These are phyloP conservation scores for Podospora anserina DNA, from an alignment of 495 filamentous ascomycete genomes.

Conservation along the genomic window DNA sequence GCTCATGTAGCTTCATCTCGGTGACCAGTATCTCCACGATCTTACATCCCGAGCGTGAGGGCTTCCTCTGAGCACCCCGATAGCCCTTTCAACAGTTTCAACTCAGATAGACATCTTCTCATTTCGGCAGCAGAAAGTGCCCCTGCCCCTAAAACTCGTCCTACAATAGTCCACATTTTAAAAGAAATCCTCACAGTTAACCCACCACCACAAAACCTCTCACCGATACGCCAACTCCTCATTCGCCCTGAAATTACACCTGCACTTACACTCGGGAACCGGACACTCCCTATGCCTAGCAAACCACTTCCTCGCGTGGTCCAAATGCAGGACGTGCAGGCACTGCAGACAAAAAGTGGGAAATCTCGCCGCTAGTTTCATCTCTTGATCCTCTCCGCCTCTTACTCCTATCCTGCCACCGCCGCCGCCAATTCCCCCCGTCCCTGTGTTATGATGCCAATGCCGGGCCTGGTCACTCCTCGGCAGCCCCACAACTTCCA, in stretches of 20 bases:
- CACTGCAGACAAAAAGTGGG: conserved; percentile 84
- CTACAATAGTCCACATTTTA: too few relatives aligned
- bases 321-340: conserved; percentile 84
- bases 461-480: conserved; percentile 47
- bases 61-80: too few relatives aligned
- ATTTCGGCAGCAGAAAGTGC: too few relatives aligned
- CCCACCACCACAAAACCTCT: not conserved
- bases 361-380: conserved; percentile 47
- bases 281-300: conserved; percentile 74
- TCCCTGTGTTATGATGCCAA: conserved; percentile 27
- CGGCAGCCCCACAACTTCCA: conserved; percentile 77
- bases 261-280: conserved; percentile 82
- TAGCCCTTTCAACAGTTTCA: too few relatives aligned
- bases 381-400: conserved; percentile 43
- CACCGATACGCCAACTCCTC: conserved; percentile 48
- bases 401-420: not conserved
- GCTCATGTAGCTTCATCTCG: too few relatives aligned
- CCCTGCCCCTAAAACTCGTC: too few relatives aligned
- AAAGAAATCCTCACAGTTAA: too few relatives aligned
- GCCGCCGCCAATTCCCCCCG: not conserved
- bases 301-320: conserved; percentile 90
- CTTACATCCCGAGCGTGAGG: too few relatives aligned
- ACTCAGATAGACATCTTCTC: too few relatives aligned
- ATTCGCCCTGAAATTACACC: conserved; percentile 59
- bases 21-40: too few relatives aligned